Evolutionary conservation across 2,329 filamentous ascomycete genomes (phyloP).

Genomic region (Emmonsia crescens): DNA sequence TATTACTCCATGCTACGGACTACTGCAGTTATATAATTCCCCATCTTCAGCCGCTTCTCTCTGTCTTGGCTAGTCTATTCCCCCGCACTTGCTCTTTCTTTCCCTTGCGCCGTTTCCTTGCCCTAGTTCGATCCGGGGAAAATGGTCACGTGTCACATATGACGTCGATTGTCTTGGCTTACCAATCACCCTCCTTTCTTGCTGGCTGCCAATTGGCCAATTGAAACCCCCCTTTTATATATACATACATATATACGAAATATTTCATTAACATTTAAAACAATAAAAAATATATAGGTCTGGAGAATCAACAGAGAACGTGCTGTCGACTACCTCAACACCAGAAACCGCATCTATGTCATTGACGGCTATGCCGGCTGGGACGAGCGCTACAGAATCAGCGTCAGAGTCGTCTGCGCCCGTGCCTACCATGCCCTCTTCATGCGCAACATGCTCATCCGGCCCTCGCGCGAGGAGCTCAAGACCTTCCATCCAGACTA

Average conservation of each 20-base stretch:
- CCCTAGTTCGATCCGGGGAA: conserved; percentile 16
- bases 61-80: not conserved
- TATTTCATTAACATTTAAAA: not conserved
- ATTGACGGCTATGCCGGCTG: conserved; percentile 95
- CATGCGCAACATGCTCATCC: conserved; percentile 99
- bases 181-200: not conserved
- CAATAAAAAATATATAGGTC: conserved; percentile 52
- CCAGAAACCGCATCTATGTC: conserved; percentile 95
- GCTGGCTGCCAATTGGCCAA: not conserved
- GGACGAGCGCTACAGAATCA: conserved; percentile 97
- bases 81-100: not conserved
- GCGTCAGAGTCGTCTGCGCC: conserved; percentile 93
- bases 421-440: conserved; percentile 99
- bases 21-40: not conserved
- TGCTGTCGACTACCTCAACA: conserved; percentile 98
- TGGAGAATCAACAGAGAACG: conserved; percentile 99
- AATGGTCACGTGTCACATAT: conserved; percentile 1
- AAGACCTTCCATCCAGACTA: conserved; percentile 98
- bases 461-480: conserved; percentile 79
- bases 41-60: not conserved
- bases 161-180: not conserved
- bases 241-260: not conserved
- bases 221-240: not conserved
- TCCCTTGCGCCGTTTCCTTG: conserved; percentile 20
- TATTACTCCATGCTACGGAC: not conserved